Conservation (phyloP, 2,329 filamentous ascomycete genomes). For the Fusarium phyllophilum region DNA sequence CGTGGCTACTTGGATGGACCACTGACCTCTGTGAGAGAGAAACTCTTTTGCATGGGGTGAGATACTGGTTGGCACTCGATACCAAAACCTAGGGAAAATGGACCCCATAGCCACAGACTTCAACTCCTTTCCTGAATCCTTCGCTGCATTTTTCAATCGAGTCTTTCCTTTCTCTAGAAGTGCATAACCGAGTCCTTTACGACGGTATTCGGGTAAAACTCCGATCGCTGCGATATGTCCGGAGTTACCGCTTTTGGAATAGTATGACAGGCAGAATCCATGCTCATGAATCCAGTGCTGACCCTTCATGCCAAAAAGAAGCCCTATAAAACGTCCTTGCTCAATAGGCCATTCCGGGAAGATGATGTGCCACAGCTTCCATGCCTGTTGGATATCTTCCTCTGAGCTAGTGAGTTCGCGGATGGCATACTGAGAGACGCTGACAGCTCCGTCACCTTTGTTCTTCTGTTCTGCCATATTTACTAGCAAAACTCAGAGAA, state of each 20-base stretch:
- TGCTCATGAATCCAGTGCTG: conserved; percentile 31
- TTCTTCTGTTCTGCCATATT: conserved; percentile 1
- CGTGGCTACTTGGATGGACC: rapidly evolving
- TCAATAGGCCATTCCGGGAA: conserved; percentile 38
- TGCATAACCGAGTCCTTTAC: conserved; percentile 29
- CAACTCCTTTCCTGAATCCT: neutral
- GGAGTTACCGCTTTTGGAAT: neutral
- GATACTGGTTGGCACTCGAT: conserved; percentile 19
- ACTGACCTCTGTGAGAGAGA: conserved; percentile 28
- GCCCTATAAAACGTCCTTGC: neutral
- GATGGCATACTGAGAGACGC: neutral
- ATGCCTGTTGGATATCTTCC: conserved; percentile 29
- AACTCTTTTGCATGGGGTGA: conserved; percentile 29
- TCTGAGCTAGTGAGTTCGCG: conserved; percentile 14
- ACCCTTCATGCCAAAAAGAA: conserved; percentile 2
- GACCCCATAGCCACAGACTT: conserved; percentile 35
- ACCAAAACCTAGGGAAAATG: conserved; percentile 36
- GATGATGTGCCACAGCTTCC: conserved; percentile 35
- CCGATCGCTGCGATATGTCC: conserved; percentile 35
- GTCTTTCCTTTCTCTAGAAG: conserved; percentile 20
- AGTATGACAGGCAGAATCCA: conserved; percentile 35
- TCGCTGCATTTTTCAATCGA: neutral
- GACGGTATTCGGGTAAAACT: conserved; percentile 30
- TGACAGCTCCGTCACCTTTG: neutral
- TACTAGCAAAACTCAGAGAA: rapidly evolving